Conservation (phyloP, 805 yeast species). For the Yamadazyma ubonensis region DNA sequence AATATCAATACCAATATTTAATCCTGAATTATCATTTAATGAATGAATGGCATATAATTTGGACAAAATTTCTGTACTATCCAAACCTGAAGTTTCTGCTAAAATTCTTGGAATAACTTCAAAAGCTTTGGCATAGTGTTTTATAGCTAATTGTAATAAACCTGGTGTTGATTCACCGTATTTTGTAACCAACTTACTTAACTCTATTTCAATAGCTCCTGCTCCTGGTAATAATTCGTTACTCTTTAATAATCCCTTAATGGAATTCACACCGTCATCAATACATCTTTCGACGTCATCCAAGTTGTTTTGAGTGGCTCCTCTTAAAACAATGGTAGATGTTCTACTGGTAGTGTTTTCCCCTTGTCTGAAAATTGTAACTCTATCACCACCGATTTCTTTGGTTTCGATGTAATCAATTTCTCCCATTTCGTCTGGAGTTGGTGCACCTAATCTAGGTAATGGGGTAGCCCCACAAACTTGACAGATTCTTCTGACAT, state of each 20-base stretch:
- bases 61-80: slow-evolving; percentile 85
- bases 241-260: slow-evolving; percentile 86
- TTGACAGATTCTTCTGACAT: slow-evolving; percentile 87
- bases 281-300: slow-evolving; percentile 97
- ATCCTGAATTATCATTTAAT: slow-evolving; percentile 32
- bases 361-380: slow-evolving; percentile 82
- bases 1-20: slow-evolving; percentile 70
- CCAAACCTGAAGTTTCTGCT: slow-evolving; percentile 93
- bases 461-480: slow-evolving; percentile 98
- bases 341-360: slow-evolving; percentile 67
- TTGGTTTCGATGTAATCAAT: slow-evolving; percentile 85
- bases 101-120: slow-evolving; percentile 90
- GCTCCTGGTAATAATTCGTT: slow-evolving; percentile 86
- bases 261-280: slow-evolving; percentile 92
- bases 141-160: slow-evolving; percentile 86
- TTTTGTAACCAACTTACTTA: slow-evolving; percentile 72
- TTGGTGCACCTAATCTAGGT: slow-evolving; percentile 91
- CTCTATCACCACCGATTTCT: slow-evolving; percentile 97
- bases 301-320: slow-evolving; percentile 90
- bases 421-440: slow-evolving; percentile 89
- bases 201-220: slow-evolving; percentile 89
- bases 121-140: slow-evolving; percentile 90
- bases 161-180: slow-evolving; percentile 96
- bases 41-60: slow-evolving; percentile 87
- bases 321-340: slow-evolving; percentile 89